A percentile compares a stretch with the other conserved stretches of the same genome.
Conservation (phyloP, 1,284 basidiomycete genomes). For the Rhodotorula sp. region DNA sequence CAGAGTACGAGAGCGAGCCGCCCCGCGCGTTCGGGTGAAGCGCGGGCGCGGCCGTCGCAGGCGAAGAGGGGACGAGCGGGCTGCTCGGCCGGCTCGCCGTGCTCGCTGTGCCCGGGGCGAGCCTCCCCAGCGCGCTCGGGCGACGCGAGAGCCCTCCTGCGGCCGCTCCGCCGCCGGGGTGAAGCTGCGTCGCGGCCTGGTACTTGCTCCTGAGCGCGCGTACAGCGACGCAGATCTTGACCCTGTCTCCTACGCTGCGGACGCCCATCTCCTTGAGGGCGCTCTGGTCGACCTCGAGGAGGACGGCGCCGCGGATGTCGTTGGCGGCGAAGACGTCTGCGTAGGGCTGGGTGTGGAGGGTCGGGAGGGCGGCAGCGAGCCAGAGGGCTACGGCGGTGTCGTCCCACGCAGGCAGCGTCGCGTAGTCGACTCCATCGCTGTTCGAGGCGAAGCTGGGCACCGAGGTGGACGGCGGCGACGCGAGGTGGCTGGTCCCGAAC, state of each 20-base stretch:
- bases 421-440: slow-evolving; percentile 28
- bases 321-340: slow-evolving; percentile 71
- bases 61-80: slow-evolving; percentile 9
- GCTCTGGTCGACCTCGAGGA: slow-evolving; percentile 82
- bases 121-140: slow-evolving; percentile 7
- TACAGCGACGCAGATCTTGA: slow-evolving; percentile 80
- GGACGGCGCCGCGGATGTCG: slow-evolving; percentile 83
- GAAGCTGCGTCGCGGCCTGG: slow-evolving; percentile 10
- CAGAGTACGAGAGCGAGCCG: slow-evolving; percentile 25
- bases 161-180: neutral
- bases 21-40: neutral
- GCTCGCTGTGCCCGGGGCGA: neutral
- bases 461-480: neutral
- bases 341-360: slow-evolving; percentile 60
- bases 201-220: slow-evolving; percentile 63
- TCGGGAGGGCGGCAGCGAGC: slow-evolving; percentile 37
- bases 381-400: slow-evolving; percentile 43
- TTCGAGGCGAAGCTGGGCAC: neutral
- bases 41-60: neutral
- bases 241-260: slow-evolving; percentile 77
- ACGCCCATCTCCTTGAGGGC: slow-evolving; percentile 87
- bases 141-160: slow-evolving; percentile 2
- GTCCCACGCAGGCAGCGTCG: slow-evolving; percentile 39
- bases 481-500: slow-evolving; percentile 9
- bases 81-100: neutral